These are phyloP conservation scores for Kwoniella sp. DNA, from an alignment of 768 basidiomycete genomes.

Conservation along the genomic window DNA sequence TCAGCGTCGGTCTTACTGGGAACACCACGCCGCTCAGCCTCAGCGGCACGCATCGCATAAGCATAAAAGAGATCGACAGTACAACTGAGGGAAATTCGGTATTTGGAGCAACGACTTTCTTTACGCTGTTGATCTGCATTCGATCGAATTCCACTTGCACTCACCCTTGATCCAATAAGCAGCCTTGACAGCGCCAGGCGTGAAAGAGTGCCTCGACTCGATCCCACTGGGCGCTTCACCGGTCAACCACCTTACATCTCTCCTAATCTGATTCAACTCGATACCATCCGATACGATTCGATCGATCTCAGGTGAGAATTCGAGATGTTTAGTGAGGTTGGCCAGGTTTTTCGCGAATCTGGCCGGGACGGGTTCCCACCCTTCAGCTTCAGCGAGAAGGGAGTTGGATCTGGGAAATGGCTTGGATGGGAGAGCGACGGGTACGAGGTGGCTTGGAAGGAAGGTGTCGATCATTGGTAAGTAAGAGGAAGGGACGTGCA, in stretches of 20 bases:
- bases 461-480: constrained; percentile 61
- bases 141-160: too few relatives aligned
- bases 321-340: constrained; percentile 63
- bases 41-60: too few relatives aligned
- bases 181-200: constrained; percentile 66
- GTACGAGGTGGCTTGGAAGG: constrained; percentile 75
- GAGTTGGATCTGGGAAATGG: constrained; percentile 48
- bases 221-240: constrained; percentile 77
- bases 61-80: too few relatives aligned
- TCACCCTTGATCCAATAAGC: constrained; percentile 72
- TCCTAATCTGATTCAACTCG: constrained; percentile 66
- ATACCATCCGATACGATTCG: constrained; percentile 67
- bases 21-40: too few relatives aligned
- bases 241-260: constrained; percentile 78
- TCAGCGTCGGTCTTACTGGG: too few relatives aligned
- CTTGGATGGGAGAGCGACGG: constrained; percentile 64
- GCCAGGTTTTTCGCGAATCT: constrained; percentile 64
- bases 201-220: constrained; percentile 78
- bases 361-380: constrained; percentile 62
- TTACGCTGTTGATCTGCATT: too few relatives aligned
- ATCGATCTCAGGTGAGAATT: constrained; percentile 71
- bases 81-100: too few relatives aligned
- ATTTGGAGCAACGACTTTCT: too few relatives aligned
- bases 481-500: constrained; percentile 39
- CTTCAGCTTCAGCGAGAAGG: not conserved